phyloP scores from a whole-genome alignment of 2,329 filamentous ascomycete species.

The Colletotrichum musicola region DNA sequence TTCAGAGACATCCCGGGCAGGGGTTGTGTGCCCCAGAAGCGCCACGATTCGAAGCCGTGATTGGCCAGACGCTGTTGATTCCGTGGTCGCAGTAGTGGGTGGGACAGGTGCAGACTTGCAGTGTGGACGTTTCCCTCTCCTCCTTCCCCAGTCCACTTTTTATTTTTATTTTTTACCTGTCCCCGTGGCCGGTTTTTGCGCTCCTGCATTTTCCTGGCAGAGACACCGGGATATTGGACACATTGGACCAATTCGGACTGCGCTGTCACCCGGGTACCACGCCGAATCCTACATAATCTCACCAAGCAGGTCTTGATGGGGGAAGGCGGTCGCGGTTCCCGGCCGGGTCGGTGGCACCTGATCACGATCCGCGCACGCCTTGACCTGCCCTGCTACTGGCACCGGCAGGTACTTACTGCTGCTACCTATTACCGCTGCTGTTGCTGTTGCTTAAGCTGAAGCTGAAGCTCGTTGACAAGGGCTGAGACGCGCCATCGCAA shows the following conservation, averaged over 20 bases:
- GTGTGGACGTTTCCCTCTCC: background rate
- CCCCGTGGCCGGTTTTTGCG: conserved; percentile 13
- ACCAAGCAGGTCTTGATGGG: background rate
- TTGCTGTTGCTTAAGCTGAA: no score
- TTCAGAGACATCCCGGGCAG: conserved; percentile 13
- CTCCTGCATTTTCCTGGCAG: conserved; percentile 13
- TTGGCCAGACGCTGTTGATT: conserved; percentile 20
- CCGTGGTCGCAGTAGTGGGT: conserved; percentile 4
- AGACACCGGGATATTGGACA: conserved; percentile 14
- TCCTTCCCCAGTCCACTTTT: conserved; percentile 13
- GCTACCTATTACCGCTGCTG: no score
- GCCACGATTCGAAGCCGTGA: conserved; percentile 22
- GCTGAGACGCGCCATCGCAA: no score
- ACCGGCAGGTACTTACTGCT: no score
- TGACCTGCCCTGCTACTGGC: no score
- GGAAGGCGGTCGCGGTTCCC: background rate
- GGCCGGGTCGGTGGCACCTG: no score
- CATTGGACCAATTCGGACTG: conserved; percentile 9
- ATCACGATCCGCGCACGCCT: no score
- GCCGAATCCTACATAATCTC: conserved; percentile 21
- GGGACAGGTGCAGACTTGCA: background rate
- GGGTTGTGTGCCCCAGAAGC: background rate
- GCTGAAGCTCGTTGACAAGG: no score
- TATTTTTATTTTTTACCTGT: conserved; percentile 6
- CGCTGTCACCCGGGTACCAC: conserved; percentile 8